Conservation (phyloP, 1,139 yeast genomes). For the Blastobotrys niveus region DNA sequence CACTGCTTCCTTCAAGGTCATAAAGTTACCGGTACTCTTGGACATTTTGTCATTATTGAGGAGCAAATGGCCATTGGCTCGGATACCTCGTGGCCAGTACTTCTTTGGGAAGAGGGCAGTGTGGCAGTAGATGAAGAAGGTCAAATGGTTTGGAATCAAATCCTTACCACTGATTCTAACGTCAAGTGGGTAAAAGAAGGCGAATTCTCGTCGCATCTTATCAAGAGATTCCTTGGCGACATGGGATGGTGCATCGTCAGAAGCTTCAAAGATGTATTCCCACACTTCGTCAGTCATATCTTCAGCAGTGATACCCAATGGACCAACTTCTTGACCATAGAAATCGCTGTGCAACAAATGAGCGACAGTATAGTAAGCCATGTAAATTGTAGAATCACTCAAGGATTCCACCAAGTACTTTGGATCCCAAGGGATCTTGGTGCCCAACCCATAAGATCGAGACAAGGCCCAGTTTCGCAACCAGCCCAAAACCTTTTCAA, state of each 20-base stretch:
- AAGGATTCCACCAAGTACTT: constrained; percentile 89
- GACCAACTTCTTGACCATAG: constrained; percentile 73
- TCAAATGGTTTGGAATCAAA: constrained; percentile 93
- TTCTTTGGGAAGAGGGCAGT: constrained; percentile 87
- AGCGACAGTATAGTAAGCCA: constrained; percentile 89
- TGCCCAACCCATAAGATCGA: constrained; percentile 94
- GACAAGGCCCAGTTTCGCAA: constrained; percentile 98
- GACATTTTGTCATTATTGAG: constrained; percentile 97
- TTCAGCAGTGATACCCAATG: constrained; percentile 67
- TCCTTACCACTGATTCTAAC: constrained; percentile 93
- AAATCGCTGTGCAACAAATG: constrained; percentile 83
- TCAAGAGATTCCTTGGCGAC: constrained; percentile 66
- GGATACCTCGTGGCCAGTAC: constrained; percentile 90
- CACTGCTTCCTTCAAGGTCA: constrained; percentile 80
- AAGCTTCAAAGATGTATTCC: constrained; percentile 80
- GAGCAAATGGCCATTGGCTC: constrained; percentile 93
- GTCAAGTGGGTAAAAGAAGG: constrained; percentile 92
- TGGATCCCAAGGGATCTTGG: constrained; percentile 96
- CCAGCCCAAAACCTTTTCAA: constrained; percentile 95
- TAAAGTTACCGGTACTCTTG: constrained; percentile 93
- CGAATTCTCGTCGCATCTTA: constrained; percentile 84
- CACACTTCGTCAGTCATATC: constrained; percentile 91
- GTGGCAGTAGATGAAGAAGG: constrained; percentile 89
- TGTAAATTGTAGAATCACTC: constrained; percentile 93
- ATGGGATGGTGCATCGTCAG: constrained; percentile 47